Evolutionary conservation across 768 basidiomycete genomes (phyloP).

Genomic region (Phaeotremella fagi): DNA sequence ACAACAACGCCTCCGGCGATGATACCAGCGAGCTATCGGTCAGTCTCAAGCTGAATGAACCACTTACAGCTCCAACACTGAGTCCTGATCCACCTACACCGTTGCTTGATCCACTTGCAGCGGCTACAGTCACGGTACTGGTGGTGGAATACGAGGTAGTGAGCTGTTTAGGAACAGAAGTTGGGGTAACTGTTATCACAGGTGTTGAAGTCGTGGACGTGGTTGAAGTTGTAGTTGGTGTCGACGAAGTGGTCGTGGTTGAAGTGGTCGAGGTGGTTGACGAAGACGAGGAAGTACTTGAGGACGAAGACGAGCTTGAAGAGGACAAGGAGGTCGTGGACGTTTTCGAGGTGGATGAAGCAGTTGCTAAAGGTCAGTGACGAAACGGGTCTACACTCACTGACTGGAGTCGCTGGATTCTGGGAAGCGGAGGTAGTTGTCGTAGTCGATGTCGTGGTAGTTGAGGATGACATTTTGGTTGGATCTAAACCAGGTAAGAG

Average conservation of each 20-base stretch:
- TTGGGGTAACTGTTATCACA: constrained; percentile 8
- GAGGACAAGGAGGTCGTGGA: too few relatives aligned
- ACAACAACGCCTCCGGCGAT: constrained; percentile 33
- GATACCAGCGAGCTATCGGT: constrained; percentile 39
- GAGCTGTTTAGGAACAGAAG: constrained; percentile 1
- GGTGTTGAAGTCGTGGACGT: constrained; percentile 7
- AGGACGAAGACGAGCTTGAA: constrained; percentile 8
- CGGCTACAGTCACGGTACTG: constrained; percentile 13
- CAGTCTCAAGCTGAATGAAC: background rate
- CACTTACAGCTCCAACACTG: constrained; percentile 35
- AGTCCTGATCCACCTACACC: constrained; percentile 31
- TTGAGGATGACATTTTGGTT: too few relatives aligned
- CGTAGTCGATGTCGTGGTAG: too few relatives aligned
- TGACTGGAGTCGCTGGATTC: too few relatives aligned
- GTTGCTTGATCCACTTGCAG: constrained; percentile 7
- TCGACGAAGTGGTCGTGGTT: background rate
- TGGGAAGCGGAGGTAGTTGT: too few relatives aligned
- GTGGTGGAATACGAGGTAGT: background rate
- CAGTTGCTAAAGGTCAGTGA: too few relatives aligned
- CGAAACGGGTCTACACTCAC: too few relatives aligned
- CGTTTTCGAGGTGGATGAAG: too few relatives aligned
- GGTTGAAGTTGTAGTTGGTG: constrained; percentile 6
- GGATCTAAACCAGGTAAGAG: too few relatives aligned
- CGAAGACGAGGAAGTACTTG: constrained; percentile 4
- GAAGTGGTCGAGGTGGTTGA: constrained; percentile 13